Base-by-base conservation (phyloP, 2,329 filamentous ascomycete species). In the Camillea tinctor region DNA sequence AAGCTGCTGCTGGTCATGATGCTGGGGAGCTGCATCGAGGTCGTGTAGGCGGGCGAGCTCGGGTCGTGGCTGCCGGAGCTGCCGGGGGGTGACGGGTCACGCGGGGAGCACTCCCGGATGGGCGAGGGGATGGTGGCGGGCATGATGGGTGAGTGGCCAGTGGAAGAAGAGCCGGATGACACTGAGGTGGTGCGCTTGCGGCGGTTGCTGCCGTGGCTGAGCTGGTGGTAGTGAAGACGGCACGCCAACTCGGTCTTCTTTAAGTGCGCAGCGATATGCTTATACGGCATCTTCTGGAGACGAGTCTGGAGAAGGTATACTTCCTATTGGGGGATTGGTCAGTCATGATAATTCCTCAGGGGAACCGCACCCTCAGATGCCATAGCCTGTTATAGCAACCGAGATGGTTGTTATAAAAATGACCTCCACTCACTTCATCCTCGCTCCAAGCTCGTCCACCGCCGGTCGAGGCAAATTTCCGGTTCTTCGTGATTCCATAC, bases 191-290 rank as follows among this genome's bases (percentile, higher is more conserved):
- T 88, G 61, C 90, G 86, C 81, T 91, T 92, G 73, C 90, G 89
- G 69, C 90, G 88, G 77, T 90, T 91, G 79, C 85, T 91, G 60
- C 90, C 90, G 73, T 93, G 91, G 65, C 89, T 92, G 64, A 95
- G 84, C 72, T 95, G 91, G 72, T 96, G 91, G 73, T 92, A 94
- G 76, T 95, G 92, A 64, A 96, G 84, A 64, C 92, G 91, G 78
- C 91, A 96, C 53, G 91, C 91, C 61, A 95, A 81, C 78, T 95
- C 91, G 0, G 91, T 95, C 81, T 95, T 96, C 78, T 93, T 92
- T 67, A 95, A 80, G 69, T 93, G 89, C 60, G 88, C 86, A 60
- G 91, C 91, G 72, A 95, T 95, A 74, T 94, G 90, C 81, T 94
- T 95, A 78, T 95, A 95, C 0, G 91, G 91, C 87, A 94, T 92